Base-by-base conservation (phyloP, 306 rosid species). In the Lathyrus sativus region DNA sequence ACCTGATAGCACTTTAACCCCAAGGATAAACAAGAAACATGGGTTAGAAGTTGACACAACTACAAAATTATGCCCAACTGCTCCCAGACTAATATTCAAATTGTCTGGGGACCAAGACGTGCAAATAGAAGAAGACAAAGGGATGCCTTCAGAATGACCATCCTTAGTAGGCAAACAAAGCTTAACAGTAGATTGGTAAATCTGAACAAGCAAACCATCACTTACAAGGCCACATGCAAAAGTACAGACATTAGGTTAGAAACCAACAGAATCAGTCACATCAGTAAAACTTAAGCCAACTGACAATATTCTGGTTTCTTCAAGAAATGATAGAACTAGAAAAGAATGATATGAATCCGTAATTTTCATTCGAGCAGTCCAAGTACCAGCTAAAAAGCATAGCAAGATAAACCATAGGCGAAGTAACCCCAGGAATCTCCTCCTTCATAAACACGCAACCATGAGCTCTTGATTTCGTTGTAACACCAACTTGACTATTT, bases 11-110 rank as follows among this genome's bases (percentile, higher is more conserved):
- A 75, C 50, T 78, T 86, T 84, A 77, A 90, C 86, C 79, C 96
- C 96, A 51, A 92, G 96, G 72, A 90, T 81, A 63, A 81, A 83
- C 63, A 92, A 76, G 76, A 89, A 62, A 69, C 90, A 92, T 14
- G 98, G 98, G 81, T 80, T 92, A 77, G 96, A 92, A 62, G 98
- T 89, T 65, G 96, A 92, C 72, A 92, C 96, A 70, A 90, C 88
- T 39, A 92, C 72, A 63, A 89, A 78, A 83, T 90, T 80, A 78
- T 85, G 84, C 42, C 98, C 96, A 82, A 92, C 93, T 57, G 92
- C 98, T 75, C 98, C n/a, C n/a, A n/a, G n/a, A n/a, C n/a, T n/a
- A n/a, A n/a, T n/a, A n/a, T n/a, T n/a, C n/a, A n/a, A n/a, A 56
- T 85, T 79, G 56, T 74, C 76, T 19, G 96, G 96, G 72, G 68